Conservation (phyloP, 768 basidiomycete species). For the Mycena latifolia region DNA sequence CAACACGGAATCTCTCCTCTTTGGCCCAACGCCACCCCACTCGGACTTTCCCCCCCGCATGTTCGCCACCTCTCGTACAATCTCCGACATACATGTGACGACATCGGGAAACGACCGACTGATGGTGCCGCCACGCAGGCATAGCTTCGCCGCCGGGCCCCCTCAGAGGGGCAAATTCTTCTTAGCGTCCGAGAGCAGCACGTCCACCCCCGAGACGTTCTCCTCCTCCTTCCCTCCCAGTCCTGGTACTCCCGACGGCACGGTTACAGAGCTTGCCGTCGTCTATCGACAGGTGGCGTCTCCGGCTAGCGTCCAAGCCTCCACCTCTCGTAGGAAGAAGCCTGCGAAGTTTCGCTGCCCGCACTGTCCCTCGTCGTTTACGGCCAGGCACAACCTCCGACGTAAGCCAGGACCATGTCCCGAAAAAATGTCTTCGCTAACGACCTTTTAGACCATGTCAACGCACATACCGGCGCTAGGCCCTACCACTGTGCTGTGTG, state of each 20-base stretch:
- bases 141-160: conserved; percentile 5
- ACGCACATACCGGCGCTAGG: conserved; percentile 9
- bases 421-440: neutral
- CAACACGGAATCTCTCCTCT: neutral
- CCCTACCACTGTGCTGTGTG: conserved; percentile 7
- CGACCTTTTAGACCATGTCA: conserved; percentile 8
- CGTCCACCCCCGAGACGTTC: conserved; percentile 10
- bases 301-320: conserved; percentile 7
- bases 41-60: neutral
- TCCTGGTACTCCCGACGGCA: neutral
- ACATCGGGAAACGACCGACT: neutral
- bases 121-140: conserved; percentile 4
- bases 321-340: conserved; percentile 15
- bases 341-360: neutral
- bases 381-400: conserved; percentile 8
- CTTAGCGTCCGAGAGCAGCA: neutral
- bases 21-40: neutral
- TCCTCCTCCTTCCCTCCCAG: conserved; percentile 5
- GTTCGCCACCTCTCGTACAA: neutral
- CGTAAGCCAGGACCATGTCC: neutral
- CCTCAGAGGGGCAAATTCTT: neutral
- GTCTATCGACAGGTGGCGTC: conserved; percentile 2
- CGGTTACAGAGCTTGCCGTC: neutral
- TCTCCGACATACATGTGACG: neutral
- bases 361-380: neutral